phyloP scores from a whole-genome alignment of 192 early-diverging fungal genomes.

The Coemansia guatemalensis region DNA sequence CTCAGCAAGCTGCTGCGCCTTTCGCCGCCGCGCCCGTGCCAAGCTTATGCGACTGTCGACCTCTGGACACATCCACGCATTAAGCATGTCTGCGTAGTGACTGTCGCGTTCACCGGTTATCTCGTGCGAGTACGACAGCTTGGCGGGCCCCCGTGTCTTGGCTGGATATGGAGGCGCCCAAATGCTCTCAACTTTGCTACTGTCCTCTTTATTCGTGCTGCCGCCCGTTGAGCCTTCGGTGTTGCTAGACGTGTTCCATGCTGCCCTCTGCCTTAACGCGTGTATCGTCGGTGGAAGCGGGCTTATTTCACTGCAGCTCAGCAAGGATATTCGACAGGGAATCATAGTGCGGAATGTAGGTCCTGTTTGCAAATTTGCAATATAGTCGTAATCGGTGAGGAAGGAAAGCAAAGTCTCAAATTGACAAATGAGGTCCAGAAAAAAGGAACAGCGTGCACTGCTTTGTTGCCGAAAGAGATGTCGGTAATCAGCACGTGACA shows the following conservation, averaged over 20 bases:
- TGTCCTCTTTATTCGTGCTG: slow-evolving; percentile 1
- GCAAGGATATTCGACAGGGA: slow-evolving; percentile 17
- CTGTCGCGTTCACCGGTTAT: not conserved
- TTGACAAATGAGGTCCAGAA: not conserved
- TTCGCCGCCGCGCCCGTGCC: slow-evolving; percentile 13
- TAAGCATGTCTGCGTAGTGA: slow-evolving; percentile 3
- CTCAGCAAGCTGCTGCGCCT: slow-evolving; percentile 25
- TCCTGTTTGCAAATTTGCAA: not conserved
- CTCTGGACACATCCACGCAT: slow-evolving; percentile 40
- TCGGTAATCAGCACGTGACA: too few species aligned
- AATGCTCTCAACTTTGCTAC: slow-evolving; percentile 10
- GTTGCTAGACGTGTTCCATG: not conserved
- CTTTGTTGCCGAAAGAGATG: too few species aligned
- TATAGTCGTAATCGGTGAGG: not conserved
- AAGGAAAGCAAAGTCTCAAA: not conserved
- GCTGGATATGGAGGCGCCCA: slow-evolving; percentile 22
- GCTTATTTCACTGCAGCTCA: slow-evolving; percentile 29
- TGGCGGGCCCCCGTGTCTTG: not conserved
- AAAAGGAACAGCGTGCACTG: too few species aligned
- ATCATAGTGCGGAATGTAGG: slow-evolving; percentile 5
- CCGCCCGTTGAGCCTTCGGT: not conserved
- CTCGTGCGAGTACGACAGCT: not conserved
- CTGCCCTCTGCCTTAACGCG: not conserved
- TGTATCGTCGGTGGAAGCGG: slow-evolving; percentile 6
- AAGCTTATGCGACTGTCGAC: slow-evolving; percentile 9